Percentiles rank a stretch among this genome's conserved stretches.
Conservation (phyloP, 768 basidiomycete genomes). For the Coprinopsis sp. region DNA sequence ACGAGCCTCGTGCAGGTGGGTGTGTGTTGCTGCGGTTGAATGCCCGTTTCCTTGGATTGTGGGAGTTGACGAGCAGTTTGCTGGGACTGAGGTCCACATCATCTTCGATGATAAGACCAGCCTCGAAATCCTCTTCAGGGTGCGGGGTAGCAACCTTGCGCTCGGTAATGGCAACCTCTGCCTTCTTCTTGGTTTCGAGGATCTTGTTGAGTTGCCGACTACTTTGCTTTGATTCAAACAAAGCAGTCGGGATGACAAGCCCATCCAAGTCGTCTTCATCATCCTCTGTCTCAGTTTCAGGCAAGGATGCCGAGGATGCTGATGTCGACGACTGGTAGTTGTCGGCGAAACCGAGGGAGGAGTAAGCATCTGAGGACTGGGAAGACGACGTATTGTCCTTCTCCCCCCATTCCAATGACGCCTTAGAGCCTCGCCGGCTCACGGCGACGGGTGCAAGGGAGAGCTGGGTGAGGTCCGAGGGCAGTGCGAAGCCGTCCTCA, state of each 20-base stretch:
- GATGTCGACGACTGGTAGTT: constrained; percentile 70
- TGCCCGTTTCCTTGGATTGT: constrained; percentile 38
- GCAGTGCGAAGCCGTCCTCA: constrained; percentile 78
- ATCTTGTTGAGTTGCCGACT: constrained; percentile 46
- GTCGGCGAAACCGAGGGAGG: constrained; percentile 70
- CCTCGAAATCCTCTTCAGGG: constrained; percentile 82
- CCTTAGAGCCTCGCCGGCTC: constrained; percentile 74
- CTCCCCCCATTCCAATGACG: constrained; percentile 82
- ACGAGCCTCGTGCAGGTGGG: constrained; percentile 47
- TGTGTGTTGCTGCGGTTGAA: constrained; percentile 56
- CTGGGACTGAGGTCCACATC: constrained; percentile 81
- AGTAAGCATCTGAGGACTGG: constrained; percentile 85
- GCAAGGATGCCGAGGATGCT: constrained; percentile 61
- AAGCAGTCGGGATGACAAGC: constrained; percentile 66
- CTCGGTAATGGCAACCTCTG: constrained; percentile 33
- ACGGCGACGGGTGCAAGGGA: constrained; percentile 77
- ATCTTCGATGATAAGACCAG: constrained; percentile 78
- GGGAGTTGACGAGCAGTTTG: constrained; percentile 53
- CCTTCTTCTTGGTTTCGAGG: constrained; percentile 52
- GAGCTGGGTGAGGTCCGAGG: constrained; percentile 73
- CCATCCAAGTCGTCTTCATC: constrained; percentile 78
- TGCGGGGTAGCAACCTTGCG: constrained; percentile 54
- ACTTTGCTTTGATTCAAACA: constrained; percentile 71
- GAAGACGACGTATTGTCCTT: constrained; percentile 79
- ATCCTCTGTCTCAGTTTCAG: constrained; percentile 69